These are phyloP conservation scores for Anaeromyces robustus DNA, from an alignment of 192 early-diverging fungal species.

Conservation along the genomic window DNA sequence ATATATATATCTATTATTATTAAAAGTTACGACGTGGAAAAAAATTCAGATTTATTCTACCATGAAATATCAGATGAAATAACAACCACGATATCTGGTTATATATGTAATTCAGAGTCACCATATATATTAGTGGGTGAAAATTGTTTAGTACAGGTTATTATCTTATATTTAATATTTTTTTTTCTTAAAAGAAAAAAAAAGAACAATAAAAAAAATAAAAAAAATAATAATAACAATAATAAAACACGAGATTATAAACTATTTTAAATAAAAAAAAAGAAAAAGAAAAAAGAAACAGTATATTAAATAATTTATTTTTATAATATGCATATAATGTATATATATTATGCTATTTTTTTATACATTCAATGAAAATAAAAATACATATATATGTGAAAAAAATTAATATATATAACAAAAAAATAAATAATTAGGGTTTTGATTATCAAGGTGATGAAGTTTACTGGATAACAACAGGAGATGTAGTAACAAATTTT, in stretches of 20 bases:
- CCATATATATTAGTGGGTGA: background rate
- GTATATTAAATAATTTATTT: no score
- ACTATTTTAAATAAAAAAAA: no score
- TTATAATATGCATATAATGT: no score
- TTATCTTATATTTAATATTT: background rate
- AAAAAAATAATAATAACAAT: no score
- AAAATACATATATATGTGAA: no score
- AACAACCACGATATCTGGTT: background rate
- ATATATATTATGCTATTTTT: no score
- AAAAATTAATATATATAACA: background rate
- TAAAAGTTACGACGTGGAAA: background rate
- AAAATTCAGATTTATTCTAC: background rate
- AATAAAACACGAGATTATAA: no score
- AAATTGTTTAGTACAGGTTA: background rate
- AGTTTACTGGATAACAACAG: background rate
- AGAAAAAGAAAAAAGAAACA: no score
- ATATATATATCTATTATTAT: no score
- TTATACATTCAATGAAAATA: no score
- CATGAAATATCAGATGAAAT: background rate
- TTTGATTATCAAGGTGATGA: background rate
- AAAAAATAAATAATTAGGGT: background rate
- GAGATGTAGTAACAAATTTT: background rate
- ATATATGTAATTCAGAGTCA: background rate
- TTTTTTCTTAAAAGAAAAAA: no score
- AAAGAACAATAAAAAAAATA: no score